Base-by-base conservation (phyloP, 176 grass and related monocot species). In the Saccharum spontaneum region DNA sequence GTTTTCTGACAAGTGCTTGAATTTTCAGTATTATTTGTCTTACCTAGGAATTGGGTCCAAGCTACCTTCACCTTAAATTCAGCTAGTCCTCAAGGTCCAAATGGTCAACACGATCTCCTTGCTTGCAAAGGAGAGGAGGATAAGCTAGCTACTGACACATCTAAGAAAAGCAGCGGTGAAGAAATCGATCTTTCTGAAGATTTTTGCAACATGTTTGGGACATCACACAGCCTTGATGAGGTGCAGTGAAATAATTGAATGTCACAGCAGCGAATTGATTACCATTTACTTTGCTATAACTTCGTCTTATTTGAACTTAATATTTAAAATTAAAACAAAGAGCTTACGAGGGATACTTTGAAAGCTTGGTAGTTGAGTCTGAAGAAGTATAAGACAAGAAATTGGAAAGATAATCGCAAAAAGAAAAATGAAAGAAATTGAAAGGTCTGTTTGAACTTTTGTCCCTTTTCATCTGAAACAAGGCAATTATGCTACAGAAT, bases 21-120 rank as follows among this genome's bases (percentile, higher is more conserved):
- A 3, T 64, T 37, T 34, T 73, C 34, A 13, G 7, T 85, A 82
- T 71, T 87, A 1, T 55, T 81, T 13, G 15, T 86, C 36, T 81
- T 77, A 16, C 44, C 34, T 86, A 98, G 96, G 88, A 86, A 89
- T 73, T 98, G 96, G 93, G 92, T 98, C 89, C 96, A 98, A 90
- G 96, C 91, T 87, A 87, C 86, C 26, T 98, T 95, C 77, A 87
- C 50, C 75, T 70, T 82, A 26, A 83, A 82, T 11, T 18, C 87
- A 55, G n/a, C 34, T 40, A 71, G 39, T 86, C 46, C 41, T 81
- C 39, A 73, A 59, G 41, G 38, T 73, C 75, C 67, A 79, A 87
- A 49, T 38, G 50, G 50, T 68, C 72, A 75, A 38, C 61, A 75
- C 61, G 36, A 84, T 50, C n/a, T 76, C 69, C 5, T 55, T 82